phyloP scores from a whole-genome alignment of 441 rosid genomes.

The Aquilaria agallochum region DNA sequence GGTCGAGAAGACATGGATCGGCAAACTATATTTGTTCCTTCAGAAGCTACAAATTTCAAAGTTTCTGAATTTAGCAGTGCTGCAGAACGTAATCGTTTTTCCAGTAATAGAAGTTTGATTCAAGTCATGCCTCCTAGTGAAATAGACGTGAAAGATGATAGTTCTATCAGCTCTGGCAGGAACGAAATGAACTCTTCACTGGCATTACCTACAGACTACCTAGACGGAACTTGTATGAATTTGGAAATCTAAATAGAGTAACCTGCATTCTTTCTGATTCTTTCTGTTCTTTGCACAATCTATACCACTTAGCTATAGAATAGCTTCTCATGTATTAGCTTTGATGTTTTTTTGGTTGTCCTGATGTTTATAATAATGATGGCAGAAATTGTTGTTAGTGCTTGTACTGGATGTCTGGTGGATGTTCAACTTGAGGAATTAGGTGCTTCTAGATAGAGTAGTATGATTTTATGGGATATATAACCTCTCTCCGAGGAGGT shows the following conservation, averaged over 20 bases:
- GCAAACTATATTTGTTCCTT: slow-evolving; percentile 36
- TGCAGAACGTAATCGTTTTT: slow-evolving; percentile 38
- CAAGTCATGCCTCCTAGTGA: slow-evolving; percentile 49
- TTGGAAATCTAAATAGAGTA: neutral
- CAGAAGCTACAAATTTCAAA: slow-evolving; percentile 46
- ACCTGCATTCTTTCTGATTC: neutral
- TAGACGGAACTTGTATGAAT: slow-evolving; percentile 65
- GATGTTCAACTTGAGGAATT: too few species aligned
- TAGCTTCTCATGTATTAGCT: too few species aligned
- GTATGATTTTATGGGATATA: too few species aligned
- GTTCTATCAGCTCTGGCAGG: slow-evolving; percentile 43
- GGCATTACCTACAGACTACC: slow-evolving; percentile 52
- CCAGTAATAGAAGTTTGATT: slow-evolving; percentile 38
- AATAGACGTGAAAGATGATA: slow-evolving; percentile 51
- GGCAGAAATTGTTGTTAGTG: too few species aligned
- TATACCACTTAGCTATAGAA: too few species aligned
- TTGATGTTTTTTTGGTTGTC: too few species aligned
- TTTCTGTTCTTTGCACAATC: too few species aligned
- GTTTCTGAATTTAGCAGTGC: slow-evolving; percentile 30
- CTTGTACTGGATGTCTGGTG: too few species aligned
- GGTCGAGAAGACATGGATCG: slow-evolving; percentile 64
- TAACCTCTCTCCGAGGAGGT: too few species aligned
- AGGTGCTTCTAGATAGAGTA: too few species aligned
- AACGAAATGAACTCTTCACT: slow-evolving; percentile 36
- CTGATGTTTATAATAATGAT: too few species aligned